phyloP scores from a whole-genome alignment of 2,329 filamentous ascomycete genomes.

The Neocatenulostroma microsporum region DNA sequence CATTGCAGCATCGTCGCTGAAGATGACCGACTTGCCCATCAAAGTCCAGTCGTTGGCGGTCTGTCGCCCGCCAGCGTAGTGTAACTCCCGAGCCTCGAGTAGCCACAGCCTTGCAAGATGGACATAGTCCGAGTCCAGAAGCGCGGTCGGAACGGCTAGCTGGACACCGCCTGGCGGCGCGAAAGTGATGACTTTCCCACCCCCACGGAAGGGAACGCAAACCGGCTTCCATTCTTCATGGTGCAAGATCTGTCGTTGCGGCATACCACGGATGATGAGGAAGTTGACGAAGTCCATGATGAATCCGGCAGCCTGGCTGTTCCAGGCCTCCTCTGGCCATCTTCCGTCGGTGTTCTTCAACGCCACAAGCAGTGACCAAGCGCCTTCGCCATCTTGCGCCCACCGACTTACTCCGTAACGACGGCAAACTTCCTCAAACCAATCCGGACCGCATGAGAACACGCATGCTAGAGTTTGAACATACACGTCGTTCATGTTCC shows the following conservation, averaged over 20 bases:
- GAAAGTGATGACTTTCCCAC: slow-evolving; percentile 25
- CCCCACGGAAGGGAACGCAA: slow-evolving; percentile 17
- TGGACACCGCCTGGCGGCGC: slow-evolving; percentile 19
- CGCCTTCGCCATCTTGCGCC: slow-evolving; percentile 24
- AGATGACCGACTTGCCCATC: slow-evolving; percentile 33
- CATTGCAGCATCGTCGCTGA: slow-evolving; percentile 30
- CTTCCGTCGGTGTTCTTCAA: slow-evolving; percentile 30
- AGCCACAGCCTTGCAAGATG: slow-evolving; percentile 32
- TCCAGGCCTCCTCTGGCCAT: slow-evolving; percentile 26
- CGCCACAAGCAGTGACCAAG: slow-evolving; percentile 28
- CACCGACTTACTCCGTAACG: slow-evolving; percentile 27
- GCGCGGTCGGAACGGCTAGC: slow-evolving; percentile 23
- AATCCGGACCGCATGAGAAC: slow-evolving; percentile 34
- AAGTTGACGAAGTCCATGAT: slow-evolving; percentile 31
- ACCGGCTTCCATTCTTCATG: slow-evolving; percentile 25
- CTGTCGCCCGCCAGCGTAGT: slow-evolving; percentile 17
- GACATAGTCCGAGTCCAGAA: slow-evolving; percentile 26
- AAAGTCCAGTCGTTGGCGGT: slow-evolving; percentile 30
- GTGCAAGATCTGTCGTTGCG: slow-evolving; percentile 22
- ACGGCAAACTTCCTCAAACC: slow-evolving; percentile 30
- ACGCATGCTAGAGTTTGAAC: slow-evolving; percentile 35
- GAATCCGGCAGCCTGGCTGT: slow-evolving; percentile 23
- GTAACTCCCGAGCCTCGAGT: slow-evolving; percentile 22
- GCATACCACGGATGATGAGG: slow-evolving; percentile 27
- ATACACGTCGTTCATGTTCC: slow-evolving; percentile 35